Percentiles rank a stretch among this genome's conserved stretches.
These are phyloP conservation scores for Trichoderma koningiopsis DNA, from an alignment of 2,329 filamentous ascomycete species.

Conservation along the genomic window DNA sequence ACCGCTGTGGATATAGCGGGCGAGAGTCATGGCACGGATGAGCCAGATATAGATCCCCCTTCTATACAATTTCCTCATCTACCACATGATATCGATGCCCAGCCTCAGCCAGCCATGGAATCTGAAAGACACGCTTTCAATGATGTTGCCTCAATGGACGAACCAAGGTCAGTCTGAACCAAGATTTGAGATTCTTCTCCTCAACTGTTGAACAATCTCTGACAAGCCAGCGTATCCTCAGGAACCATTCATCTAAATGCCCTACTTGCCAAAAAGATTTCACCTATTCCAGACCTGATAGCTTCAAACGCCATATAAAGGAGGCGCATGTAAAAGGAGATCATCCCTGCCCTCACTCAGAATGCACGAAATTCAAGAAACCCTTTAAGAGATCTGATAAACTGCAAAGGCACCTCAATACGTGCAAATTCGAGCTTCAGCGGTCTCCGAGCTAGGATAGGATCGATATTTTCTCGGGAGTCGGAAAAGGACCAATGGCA, in stretches of 20 bases:
- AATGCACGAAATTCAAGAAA: not conserved
- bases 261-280: not conserved
- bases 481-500: too few relatives aligned
- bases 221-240: not conserved
- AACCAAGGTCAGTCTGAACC: not conserved
- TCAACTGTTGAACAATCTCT: not conserved
- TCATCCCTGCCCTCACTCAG: not conserved
- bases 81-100: not conserved
- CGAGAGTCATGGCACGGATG: not conserved
- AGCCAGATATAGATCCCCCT: not conserved
- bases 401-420: not conserved
- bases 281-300: not conserved
- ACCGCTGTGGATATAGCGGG: not conserved
- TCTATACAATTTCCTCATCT: not conserved
- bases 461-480: not conserved
- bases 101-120: not conserved
- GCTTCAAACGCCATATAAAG: not conserved
- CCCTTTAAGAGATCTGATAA: not conserved
- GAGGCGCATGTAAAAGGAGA: not conserved
- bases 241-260: not conserved
- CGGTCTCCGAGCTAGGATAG: not conserved
- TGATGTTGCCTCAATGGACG: not conserved
- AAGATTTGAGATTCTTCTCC: not conserved
- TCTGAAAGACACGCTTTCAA: not conserved
- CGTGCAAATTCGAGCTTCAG: not conserved